Conservation (phyloP, 495 filamentous ascomycete genomes). For the Venustampulla echinocandica region DNA sequence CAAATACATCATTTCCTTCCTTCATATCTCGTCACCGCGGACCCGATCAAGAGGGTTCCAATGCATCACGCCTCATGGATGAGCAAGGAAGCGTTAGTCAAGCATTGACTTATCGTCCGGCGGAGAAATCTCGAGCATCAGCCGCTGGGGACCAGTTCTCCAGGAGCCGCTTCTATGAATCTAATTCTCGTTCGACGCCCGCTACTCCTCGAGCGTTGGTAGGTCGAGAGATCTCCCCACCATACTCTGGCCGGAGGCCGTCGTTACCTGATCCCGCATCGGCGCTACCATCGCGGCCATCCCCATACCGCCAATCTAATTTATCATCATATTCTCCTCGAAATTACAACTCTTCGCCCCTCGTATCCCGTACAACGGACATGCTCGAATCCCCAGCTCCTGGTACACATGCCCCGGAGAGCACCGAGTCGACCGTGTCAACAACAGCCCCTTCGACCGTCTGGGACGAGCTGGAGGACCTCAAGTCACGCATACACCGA, state of each 20-base stretch:
- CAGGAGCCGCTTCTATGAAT: constrained; percentile 33
- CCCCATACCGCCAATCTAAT: constrained; percentile 33
- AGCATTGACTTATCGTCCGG: constrained; percentile 30
- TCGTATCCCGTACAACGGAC: constrained; percentile 37
- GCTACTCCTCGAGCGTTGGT: constrained; percentile 34
- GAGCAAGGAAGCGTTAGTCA: constrained; percentile 17
- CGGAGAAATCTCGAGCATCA: constrained; percentile 31
- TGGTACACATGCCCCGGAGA: constrained; percentile 45
- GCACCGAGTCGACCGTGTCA: constrained; percentile 75
- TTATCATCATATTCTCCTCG: constrained; percentile 46
- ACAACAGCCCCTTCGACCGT: constrained; percentile 85
- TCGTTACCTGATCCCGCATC: constrained; percentile 25
- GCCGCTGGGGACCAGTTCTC: constrained; percentile 38
- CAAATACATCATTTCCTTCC: constrained; percentile 5
- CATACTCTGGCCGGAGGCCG: constrained; percentile 36
- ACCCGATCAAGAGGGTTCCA: constrained; percentile 14
- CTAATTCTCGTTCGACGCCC: constrained; percentile 35
- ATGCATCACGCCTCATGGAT: constrained; percentile 8
- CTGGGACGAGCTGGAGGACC: constrained; percentile 95
- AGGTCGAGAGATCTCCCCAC: constrained; percentile 37
- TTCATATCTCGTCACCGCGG: constrained; percentile 17
- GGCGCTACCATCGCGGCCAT: constrained; percentile 9
- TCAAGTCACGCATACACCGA: constrained; percentile 87
- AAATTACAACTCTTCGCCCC: constrained; percentile 47
- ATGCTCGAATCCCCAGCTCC: constrained; percentile 27